Conservation (phyloP, 2,329 filamentous ascomycete genomes). For the Colletotrichum tropicale region DNA sequence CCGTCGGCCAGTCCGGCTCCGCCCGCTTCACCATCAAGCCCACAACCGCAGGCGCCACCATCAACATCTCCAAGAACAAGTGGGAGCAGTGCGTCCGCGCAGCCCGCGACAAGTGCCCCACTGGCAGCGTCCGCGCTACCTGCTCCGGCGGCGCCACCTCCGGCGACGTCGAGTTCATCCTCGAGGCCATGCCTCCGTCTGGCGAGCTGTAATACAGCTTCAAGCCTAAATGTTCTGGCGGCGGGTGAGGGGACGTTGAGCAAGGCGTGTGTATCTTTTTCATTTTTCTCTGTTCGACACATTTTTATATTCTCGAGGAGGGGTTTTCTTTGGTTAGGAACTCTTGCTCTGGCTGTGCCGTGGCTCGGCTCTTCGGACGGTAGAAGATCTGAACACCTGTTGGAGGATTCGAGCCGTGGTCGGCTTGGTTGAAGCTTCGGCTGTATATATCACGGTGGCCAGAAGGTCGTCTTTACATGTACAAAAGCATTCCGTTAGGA, state of each 20-base stretch:
- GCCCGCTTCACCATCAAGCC: constrained; percentile 52
- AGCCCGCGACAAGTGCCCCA: constrained; percentile 54
- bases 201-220: neutral
- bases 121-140: constrained; percentile 49
- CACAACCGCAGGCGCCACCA: constrained; percentile 46
- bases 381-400: neutral
- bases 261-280: neutral
- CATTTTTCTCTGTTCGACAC: neutral
- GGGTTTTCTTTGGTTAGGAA: neutral
- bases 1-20: constrained; percentile 49
- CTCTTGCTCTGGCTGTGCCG: neutral
- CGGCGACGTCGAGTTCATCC: constrained; percentile 47
- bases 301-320: neutral
- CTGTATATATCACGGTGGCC: neutral
- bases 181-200: neutral
- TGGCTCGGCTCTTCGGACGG: neutral
- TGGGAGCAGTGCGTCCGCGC: constrained; percentile 61
- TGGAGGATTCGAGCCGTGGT: neutral
- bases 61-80: constrained; percentile 56
- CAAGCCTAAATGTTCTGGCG: neutral
- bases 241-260: constrained; percentile 4
- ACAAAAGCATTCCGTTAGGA: neutral
- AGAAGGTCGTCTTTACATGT: neutral
- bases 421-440: neutral
- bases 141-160: constrained; percentile 52